phyloP scores from a whole-genome alignment of 164 flowering plant species.

The Warburgia ugandensis region DNA sequence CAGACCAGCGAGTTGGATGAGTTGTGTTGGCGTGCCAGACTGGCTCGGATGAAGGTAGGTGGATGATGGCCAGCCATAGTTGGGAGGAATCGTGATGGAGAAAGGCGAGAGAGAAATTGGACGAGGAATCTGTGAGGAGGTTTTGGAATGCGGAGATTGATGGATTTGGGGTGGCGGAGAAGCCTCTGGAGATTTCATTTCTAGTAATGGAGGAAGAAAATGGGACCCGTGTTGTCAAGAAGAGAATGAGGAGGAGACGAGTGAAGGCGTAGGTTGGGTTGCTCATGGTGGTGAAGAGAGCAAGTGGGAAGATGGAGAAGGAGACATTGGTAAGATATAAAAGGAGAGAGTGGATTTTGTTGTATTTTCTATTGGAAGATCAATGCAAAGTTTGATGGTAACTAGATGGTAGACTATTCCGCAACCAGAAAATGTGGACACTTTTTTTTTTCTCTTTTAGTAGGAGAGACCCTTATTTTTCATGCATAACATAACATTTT shows the following conservation, averaged over 20 bases:
- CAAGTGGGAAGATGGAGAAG: no score
- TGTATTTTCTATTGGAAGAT: no score
- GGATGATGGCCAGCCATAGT: constrained; percentile 64
- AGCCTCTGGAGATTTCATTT: neutral
- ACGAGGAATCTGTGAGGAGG: constrained; percentile 38
- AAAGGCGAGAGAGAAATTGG: constrained; percentile 61
- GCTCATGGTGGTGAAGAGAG: neutral
- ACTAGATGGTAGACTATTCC: no score
- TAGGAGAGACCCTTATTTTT: no score
- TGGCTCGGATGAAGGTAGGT: constrained; percentile 35
- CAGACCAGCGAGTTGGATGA: constrained; percentile 38
- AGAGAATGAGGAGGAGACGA: neutral
- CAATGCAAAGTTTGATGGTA: no score
- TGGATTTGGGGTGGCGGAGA: neutral
- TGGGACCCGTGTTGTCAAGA: neutral
- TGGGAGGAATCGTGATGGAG: constrained; percentile 42
- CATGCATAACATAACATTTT: no score
- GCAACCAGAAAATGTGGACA: no score
- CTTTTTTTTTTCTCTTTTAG: no score
- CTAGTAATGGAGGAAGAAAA: neutral
- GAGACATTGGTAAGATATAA: no score
- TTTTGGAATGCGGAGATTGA: constrained; percentile 17
- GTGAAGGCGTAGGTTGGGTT: neutral
- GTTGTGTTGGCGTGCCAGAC: constrained; percentile 51
- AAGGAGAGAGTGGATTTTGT: no score